Percentiles rank a stretch among this genome's conserved stretches.
Conservation (phyloP, 257 asterid genomes). For the Capsicum rhomboideum region DNA sequence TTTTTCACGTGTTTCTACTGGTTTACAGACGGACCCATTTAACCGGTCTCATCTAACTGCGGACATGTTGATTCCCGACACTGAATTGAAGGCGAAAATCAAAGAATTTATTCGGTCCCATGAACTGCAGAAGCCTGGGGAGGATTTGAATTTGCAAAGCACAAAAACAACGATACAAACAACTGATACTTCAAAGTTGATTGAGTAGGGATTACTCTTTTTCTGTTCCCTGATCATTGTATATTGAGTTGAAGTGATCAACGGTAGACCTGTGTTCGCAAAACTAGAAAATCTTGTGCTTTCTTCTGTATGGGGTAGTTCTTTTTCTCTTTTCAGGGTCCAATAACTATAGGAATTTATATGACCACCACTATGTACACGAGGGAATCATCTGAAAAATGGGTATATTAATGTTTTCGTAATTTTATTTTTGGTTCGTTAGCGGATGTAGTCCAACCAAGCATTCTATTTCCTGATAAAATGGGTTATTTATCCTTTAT, state of each 20-base stretch:
- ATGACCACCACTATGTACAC: background rate
- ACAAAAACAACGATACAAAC: slow-evolving; percentile 61
- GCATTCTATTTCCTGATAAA: background rate
- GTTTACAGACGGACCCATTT: slow-evolving; percentile 84
- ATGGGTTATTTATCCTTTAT: background rate
- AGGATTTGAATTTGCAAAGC: slow-evolving; percentile 32
- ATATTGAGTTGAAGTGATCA: slow-evolving; percentile 16
- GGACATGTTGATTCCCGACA: slow-evolving; percentile 85
- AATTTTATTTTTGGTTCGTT: background rate
- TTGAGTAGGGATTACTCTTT: slow-evolving; percentile 34
- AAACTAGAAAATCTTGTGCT: background rate
- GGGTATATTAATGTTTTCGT: background rate
- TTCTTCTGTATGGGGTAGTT: background rate
- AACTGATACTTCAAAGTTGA: slow-evolving; percentile 48
- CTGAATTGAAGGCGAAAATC: slow-evolving; percentile 72
- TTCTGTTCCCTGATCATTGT: slow-evolving; percentile 19
- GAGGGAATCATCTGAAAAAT: background rate
- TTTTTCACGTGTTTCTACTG: slow-evolving; percentile 1
- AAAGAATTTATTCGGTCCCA: slow-evolving; percentile 64
- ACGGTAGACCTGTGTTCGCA: background rate
- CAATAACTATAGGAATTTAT: background rate
- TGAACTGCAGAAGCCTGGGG: slow-evolving; percentile 33
- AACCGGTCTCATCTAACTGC: slow-evolving; percentile 83
- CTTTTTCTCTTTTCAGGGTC: background rate
- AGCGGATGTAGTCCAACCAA: background rate